Percentiles rank a stretch among this genome's conserved stretches.
phyloP scores from a whole-genome alignment of 768 basidiomycete species.

The Tremella fuciformis region DNA sequence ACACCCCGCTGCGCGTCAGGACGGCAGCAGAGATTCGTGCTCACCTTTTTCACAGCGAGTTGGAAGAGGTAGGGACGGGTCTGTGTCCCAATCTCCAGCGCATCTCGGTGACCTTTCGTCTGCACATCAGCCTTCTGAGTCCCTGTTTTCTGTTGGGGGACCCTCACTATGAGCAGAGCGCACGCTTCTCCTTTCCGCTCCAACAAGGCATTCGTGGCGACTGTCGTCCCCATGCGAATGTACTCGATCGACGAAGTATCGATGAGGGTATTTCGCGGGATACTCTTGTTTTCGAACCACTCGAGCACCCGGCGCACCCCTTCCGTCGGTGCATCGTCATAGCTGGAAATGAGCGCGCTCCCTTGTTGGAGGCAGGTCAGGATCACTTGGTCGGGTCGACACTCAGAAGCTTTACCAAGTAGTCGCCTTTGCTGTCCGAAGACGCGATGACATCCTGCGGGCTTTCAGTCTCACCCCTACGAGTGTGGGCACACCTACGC shows the following conservation, averaged over 20 bases:
- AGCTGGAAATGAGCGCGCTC: no score
- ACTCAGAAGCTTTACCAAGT: slow-evolving; percentile 11
- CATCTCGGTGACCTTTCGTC: slow-evolving; percentile 63
- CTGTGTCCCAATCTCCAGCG: slow-evolving; percentile 90
- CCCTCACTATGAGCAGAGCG: slow-evolving; percentile 66
- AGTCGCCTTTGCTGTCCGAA: slow-evolving; percentile 44
- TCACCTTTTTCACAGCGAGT: slow-evolving; percentile 64
- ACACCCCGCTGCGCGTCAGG: slow-evolving; percentile 54
- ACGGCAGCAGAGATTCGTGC: background rate
- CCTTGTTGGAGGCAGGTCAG: no score
- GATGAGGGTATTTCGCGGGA: slow-evolving; percentile 75
- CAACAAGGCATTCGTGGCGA: slow-evolving; percentile 80
- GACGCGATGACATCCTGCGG: slow-evolving; percentile 12
- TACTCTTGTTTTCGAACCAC: slow-evolving; percentile 64
- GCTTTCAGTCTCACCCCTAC: background rate
- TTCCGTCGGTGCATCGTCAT: slow-evolving; percentile 56
- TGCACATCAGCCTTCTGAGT: slow-evolving; percentile 68
- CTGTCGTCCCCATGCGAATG: slow-evolving; percentile 32
- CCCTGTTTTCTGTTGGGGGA: no score
- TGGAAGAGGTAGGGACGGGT: slow-evolving; percentile 90
- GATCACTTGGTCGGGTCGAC: slow-evolving; percentile 12
- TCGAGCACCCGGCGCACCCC: slow-evolving; percentile 69
- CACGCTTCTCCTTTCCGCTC: slow-evolving; percentile 92
- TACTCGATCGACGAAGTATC: slow-evolving; percentile 59
- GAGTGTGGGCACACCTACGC: background rate